Conservation (phyloP, 2,329 filamentous ascomycete species). For the Akanthomyces dipterigenus region DNA sequence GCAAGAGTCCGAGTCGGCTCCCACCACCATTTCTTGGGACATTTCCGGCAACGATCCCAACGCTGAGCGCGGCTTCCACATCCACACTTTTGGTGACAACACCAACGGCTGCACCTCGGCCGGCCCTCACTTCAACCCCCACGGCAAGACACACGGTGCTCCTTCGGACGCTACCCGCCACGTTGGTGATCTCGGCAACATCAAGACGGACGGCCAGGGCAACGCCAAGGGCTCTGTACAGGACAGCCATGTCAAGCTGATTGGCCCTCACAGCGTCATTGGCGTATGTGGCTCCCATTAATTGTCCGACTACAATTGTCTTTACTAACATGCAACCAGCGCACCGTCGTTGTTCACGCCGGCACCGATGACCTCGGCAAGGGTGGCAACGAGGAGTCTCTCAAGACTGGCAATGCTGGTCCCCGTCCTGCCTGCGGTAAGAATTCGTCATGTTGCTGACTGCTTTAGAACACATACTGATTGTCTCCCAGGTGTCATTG, state of each 20-base stretch:
- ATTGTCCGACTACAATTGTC: background rate
- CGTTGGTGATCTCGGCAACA: constrained; percentile 96
- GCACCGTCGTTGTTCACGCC: constrained; percentile 88
- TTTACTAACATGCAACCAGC: constrained; percentile 41
- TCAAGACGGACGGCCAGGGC: constrained; percentile 89
- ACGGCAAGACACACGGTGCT: constrained; percentile 85
- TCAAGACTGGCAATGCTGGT: constrained; percentile 97
- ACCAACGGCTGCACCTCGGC: constrained; percentile 99
- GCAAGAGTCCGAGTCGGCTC: constrained; percentile 73
- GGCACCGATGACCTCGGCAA: constrained; percentile 96
- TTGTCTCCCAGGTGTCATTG: constrained; percentile 64
- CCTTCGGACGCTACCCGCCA: constrained; percentile 79
- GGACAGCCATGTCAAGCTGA: constrained; percentile 88
- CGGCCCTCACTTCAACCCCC: constrained; percentile 98
- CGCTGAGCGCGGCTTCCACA: constrained; percentile 95
- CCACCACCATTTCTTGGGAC: constrained; percentile 86
- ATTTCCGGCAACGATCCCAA: constrained; percentile 90
- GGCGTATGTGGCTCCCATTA: constrained; percentile 53
- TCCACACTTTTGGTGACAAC: constrained; percentile 99
- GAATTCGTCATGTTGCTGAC: constrained; percentile 21
- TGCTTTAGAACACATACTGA: constrained; percentile 12
- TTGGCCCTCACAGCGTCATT: constrained; percentile 89
- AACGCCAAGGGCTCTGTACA: constrained; percentile 74
- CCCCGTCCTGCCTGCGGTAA: constrained; percentile 87
- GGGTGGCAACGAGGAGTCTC: constrained; percentile 86